These are phyloP conservation scores for Schizothecium vesticola DNA, from an alignment of 495 filamentous ascomycete genomes.

Conservation along the genomic window DNA sequence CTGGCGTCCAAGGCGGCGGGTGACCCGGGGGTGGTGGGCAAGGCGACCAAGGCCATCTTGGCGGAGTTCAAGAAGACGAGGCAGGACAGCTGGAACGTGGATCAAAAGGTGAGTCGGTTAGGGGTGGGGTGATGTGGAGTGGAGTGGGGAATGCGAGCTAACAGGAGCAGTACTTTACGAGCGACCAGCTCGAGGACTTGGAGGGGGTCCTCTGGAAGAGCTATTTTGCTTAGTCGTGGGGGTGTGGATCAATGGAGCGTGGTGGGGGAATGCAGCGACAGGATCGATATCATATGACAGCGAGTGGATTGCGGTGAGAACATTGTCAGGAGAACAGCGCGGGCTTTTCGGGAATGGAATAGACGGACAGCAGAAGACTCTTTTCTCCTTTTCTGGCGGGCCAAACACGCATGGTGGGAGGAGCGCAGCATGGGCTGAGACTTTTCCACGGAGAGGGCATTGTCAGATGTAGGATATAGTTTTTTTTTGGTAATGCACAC, in stretches of 20 bases:
- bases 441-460: background rate
- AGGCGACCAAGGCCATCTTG: conserved; percentile 92
- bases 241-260: too few relatives aligned
- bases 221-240: conserved; percentile 71
- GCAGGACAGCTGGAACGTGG: conserved; percentile 97
- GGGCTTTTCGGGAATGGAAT: background rate
- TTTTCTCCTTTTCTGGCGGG: too few relatives aligned
- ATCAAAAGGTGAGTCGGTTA: conserved; percentile 72
- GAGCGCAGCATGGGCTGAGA: background rate
- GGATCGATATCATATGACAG: background rate
- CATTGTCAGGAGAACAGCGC: background rate
- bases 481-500: too few relatives aligned
- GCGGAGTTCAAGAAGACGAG: conserved; percentile 99
- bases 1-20: conserved; percentile 78
- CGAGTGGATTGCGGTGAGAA: background rate
- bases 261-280: too few relatives aligned
- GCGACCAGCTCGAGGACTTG: conserved; percentile 89
- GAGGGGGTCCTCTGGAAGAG: conserved; percentile 99
- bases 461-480: too few relatives aligned
- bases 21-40: conserved; percentile 89
- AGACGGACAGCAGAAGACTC: background rate
- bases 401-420: background rate
- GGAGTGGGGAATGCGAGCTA: background rate
- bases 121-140: background rate
- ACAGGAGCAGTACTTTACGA: conserved; percentile 68